Evolutionary conservation across 805 yeast species (phyloP).

Genomic region (Tetrapisispora namnaoensis): DNA sequence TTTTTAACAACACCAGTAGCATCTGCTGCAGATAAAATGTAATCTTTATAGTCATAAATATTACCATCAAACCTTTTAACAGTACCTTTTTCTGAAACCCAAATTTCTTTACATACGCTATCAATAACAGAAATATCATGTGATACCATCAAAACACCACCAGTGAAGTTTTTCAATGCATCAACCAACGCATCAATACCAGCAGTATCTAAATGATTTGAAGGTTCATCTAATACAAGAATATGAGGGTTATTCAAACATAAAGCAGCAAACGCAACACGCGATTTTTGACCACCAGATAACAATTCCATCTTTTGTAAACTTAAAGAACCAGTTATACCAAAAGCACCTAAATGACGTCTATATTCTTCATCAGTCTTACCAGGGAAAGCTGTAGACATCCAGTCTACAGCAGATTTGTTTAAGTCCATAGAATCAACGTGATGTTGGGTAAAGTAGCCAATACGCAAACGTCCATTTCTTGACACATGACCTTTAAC

Average conservation of each 20-base stretch:
- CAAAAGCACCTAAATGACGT: conserved; percentile 92
- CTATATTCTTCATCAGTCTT: conserved; percentile 94
- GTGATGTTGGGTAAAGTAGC: conserved; percentile 97
- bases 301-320: conserved; percentile 79
- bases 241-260: conserved; percentile 87
- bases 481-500: conserved; percentile 66
- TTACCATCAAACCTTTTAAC: conserved; percentile 72
- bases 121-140: conserved; percentile 92
- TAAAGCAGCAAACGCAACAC: conserved; percentile 95
- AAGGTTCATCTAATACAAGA: conserved; percentile 91
- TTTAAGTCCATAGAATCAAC: conserved; percentile 92
- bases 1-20: conserved; percentile 83
- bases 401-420: conserved; percentile 86
- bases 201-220: conserved; percentile 95
- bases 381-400: conserved; percentile 84
- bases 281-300: conserved; percentile 97
- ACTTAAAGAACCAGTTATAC: conserved; percentile 91
- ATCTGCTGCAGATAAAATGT: conserved; percentile 69
- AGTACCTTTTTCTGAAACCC: conserved; percentile 85
- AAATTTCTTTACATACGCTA: conserved; percentile 83
- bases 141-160: conserved; percentile 95
- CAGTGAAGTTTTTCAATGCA: conserved; percentile 78
- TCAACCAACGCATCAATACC: conserved; percentile 94
- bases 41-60: conserved; percentile 82
- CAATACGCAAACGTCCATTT: conserved; percentile 83